Evolutionary conservation across 495 filamentous ascomycete species (phyloP).

Genomic region (Neurospora terricola): DNA sequence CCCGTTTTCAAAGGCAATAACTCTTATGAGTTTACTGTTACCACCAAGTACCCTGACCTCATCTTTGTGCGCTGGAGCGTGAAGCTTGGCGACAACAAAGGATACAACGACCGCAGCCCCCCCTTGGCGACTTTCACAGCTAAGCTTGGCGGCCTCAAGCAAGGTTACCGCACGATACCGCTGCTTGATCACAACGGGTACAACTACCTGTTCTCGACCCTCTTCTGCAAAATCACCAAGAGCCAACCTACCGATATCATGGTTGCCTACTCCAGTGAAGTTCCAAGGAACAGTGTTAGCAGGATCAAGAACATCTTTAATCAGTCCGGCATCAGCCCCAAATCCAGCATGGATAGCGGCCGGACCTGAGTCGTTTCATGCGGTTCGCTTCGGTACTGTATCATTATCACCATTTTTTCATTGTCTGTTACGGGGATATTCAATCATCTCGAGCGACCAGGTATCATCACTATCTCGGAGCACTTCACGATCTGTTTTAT

Average conservation of each 20-base stretch:
- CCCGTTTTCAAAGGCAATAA: slow-evolving; percentile 56
- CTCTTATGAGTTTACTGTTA: slow-evolving; percentile 62
- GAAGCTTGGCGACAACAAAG: slow-evolving; percentile 66
- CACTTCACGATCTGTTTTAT: background rate
- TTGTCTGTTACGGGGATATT: slow-evolving; percentile 4
- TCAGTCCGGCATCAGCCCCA: slow-evolving; percentile 31
- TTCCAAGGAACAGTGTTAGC: slow-evolving; percentile 26
- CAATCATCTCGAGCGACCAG: background rate
- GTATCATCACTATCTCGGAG: background rate
- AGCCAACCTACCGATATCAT: slow-evolving; percentile 44
- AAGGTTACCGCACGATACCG: slow-evolving; percentile 96
- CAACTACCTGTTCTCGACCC: slow-evolving; percentile 84
- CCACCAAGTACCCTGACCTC: slow-evolving; percentile 83
- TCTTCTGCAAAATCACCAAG: slow-evolving; percentile 79
- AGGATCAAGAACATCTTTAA: slow-evolving; percentile 42
- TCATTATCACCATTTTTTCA: slow-evolving; percentile 2
- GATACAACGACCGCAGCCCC: slow-evolving; percentile 50
- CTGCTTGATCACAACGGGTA: slow-evolving; percentile 82
- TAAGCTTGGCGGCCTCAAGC: slow-evolving; percentile 78
- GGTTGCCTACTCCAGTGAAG: slow-evolving; percentile 30
- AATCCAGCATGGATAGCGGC: slow-evolving; percentile 35
- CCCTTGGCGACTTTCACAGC: slow-evolving; percentile 81
- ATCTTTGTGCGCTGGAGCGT: slow-evolving; percentile 94
- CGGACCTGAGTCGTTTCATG: slow-evolving; percentile 6
- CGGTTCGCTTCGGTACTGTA: slow-evolving; percentile 7